A percentile compares a stretch with the other conserved stretches of the same genome.
These are phyloP conservation scores for Colletotrichum sp. DNA, from an alignment of 2,329 filamentous ascomycete species.

Conservation along the genomic window DNA sequence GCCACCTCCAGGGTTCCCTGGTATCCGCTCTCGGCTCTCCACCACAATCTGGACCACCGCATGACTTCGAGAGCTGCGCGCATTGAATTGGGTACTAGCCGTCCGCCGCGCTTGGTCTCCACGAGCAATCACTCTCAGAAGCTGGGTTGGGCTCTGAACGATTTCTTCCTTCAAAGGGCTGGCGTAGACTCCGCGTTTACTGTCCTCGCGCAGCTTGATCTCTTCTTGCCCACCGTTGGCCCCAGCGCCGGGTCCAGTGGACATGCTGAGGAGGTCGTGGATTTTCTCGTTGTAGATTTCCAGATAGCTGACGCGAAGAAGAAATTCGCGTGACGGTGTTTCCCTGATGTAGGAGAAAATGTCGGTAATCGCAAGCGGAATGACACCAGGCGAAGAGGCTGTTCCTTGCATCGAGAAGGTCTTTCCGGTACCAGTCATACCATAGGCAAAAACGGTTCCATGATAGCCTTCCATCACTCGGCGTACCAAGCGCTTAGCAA, in stretches of 20 bases:
- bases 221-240: constrained; percentile 74
- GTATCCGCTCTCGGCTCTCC: constrained; percentile 87
- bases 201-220: constrained; percentile 96
- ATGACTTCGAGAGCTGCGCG: constrained; percentile 95
- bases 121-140: constrained; percentile 91
- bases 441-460: constrained; percentile 97
- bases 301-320: constrained; percentile 94
- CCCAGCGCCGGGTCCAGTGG: constrained; percentile 61
- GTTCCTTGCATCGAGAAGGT: constrained; percentile 99
- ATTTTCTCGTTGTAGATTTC: constrained; percentile 99
- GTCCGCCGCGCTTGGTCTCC: constrained; percentile 91
- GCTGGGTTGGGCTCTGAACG: constrained; percentile 94
- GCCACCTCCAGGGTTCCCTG: constrained; percentile 49
- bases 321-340: constrained; percentile 91
- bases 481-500: constrained; percentile 90
- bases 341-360: constrained; percentile 99
- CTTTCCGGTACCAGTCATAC: constrained; percentile 98
- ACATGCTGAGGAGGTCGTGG: constrained; percentile 85
- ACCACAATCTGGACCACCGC: constrained; percentile 99
- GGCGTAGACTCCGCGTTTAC: constrained; percentile 94
- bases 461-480: constrained; percentile 99
- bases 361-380: constrained; percentile 95
- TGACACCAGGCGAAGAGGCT: constrained; percentile 92
- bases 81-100: constrained; percentile 95
- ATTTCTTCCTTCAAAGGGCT: constrained; percentile 97